phyloP scores from a whole-genome alignment of 225 moss, liverwort and hornwort genomes.

The Takakia lepidozioides region DNA sequence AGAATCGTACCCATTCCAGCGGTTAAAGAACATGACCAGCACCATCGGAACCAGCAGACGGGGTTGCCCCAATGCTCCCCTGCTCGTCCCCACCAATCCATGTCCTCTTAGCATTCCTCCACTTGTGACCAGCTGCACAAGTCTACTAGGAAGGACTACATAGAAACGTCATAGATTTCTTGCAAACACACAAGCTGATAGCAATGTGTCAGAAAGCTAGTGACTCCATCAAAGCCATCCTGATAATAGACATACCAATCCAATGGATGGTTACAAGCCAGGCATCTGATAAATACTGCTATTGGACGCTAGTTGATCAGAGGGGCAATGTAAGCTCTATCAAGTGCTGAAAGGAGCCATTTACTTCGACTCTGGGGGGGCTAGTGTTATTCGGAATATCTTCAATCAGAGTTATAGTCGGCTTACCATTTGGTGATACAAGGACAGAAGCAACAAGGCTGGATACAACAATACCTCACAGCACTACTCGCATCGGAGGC shows the following conservation, averaged over 20 bases:
- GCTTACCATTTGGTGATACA: no score
- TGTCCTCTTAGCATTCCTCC: neutral
- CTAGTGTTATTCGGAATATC: no score
- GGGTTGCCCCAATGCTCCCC: slow-evolving; percentile 78
- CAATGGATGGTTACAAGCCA: no score
- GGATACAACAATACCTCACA: slow-evolving; percentile 57
- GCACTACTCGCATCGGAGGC: slow-evolving; percentile 26
- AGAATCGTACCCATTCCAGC: slow-evolving; percentile 77
- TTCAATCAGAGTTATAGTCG: no score
- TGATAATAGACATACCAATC: no score
- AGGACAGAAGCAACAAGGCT: no score
- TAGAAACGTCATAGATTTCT: neutral
- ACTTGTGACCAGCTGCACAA: neutral
- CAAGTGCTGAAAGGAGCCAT: no score
- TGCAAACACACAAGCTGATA: neutral
- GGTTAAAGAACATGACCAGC: slow-evolving; percentile 87
- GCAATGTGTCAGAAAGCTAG: neutral
- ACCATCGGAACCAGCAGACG: slow-evolving; percentile 78
- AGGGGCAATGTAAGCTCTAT: no score
- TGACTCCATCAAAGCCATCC: neutral
- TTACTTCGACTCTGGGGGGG: no score
- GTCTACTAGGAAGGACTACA: no score
- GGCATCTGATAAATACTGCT: no score
- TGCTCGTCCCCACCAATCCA: slow-evolving; percentile 13
- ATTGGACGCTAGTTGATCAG: no score